phyloP scores from a whole-genome alignment of 805 yeast genomes.

The Saccharomycopsis sp. region DNA sequence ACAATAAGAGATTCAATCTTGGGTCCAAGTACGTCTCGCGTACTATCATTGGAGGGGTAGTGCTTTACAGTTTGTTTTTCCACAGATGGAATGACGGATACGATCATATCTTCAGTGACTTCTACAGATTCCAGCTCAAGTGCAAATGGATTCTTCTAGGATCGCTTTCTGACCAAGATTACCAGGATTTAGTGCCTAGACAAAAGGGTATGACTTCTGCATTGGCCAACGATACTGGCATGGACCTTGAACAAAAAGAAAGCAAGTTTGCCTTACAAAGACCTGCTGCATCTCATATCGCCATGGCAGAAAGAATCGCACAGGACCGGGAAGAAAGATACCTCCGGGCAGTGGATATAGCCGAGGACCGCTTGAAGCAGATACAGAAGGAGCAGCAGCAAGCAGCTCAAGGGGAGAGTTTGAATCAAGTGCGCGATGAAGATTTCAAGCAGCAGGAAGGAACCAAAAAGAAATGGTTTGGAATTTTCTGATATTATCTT shows the following conservation, averaged over 20 bases:
- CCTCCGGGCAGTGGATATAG: conserved; percentile 40
- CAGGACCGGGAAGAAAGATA: conserved; percentile 61
- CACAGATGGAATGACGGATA: conserved; percentile 81
- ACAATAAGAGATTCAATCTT: conserved; percentile 41
- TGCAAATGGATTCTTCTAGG: conserved; percentile 50
- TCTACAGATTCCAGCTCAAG: conserved; percentile 55
- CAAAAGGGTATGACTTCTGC: conserved; percentile 33
- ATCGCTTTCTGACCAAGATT: conserved; percentile 49
- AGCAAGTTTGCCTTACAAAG: conserved; percentile 48
- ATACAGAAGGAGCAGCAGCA: background rate
- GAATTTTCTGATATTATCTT: conserved; percentile 22
- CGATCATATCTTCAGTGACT: conserved; percentile 65
- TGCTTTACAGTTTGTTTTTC: conserved; percentile 60
- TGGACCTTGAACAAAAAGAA: conserved; percentile 27
- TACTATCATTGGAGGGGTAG: conserved; percentile 40
- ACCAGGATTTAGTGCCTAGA: conserved; percentile 51
- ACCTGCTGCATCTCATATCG: conserved; percentile 64
- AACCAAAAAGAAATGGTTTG: conserved; percentile 12
- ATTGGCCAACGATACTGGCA: conserved; percentile 23
- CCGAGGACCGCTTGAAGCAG: conserved; percentile 28
- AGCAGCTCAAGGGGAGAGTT: background rate
- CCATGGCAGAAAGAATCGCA: conserved; percentile 64
- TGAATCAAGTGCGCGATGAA: background rate
- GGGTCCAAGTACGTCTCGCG: conserved; percentile 58
- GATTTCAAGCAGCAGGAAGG: background rate